Evolutionary conservation across 192 early-diverging fungal species (phyloP), one percentile per base, ranked within the genome.

Genomic region (Lobosporangium transversale): DNA sequence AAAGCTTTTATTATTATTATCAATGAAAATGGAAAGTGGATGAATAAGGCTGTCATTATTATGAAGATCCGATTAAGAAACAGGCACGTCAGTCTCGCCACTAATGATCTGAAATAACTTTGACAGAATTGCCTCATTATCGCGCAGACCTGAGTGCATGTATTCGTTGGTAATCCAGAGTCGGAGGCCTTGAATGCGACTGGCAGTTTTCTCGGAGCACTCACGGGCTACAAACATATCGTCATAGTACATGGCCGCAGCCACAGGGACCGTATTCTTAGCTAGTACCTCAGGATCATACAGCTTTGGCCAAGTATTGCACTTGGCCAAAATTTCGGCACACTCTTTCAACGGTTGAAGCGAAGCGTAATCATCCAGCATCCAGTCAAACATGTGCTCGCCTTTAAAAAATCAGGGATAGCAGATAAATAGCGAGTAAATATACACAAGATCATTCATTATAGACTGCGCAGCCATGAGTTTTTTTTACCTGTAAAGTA

Each of bases 161-260:
- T 80, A 91, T 63, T 89, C 87, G 65, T 91, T 91, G 2, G 89
- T 89, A 36, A 91, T 80, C 87, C 87, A 91, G 29, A 85, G 85
- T 30, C 78, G 75, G 57, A 86, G 85, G 26, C 88, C 87, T 40
- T 73, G 59, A 50, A 89, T 84, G 27, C 53, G 58, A 5, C 68
- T 48, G 9, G 87, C 88, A 10, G 88, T 86, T 37, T 85, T 67
- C 57, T 87, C 87, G 50, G 87, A 89, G 42, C 85, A 76, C 30
- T 85, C 58, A 48, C 85, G 79, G 52, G 86, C 87, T 3, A 91
- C 90, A 80, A 85, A 89, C 90, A 91, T 89, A 64, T 91, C 90
- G 67, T 91, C 87, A 68, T 87, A 91, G 58, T 89, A 91, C 40
- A 80, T 78, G 11, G 87, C 84, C 9, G 85, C 90, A 9, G 90